phyloP scores from a whole-genome alignment of 768 basidiomycete genomes.

The Leucocoprinus leucothites region DNA sequence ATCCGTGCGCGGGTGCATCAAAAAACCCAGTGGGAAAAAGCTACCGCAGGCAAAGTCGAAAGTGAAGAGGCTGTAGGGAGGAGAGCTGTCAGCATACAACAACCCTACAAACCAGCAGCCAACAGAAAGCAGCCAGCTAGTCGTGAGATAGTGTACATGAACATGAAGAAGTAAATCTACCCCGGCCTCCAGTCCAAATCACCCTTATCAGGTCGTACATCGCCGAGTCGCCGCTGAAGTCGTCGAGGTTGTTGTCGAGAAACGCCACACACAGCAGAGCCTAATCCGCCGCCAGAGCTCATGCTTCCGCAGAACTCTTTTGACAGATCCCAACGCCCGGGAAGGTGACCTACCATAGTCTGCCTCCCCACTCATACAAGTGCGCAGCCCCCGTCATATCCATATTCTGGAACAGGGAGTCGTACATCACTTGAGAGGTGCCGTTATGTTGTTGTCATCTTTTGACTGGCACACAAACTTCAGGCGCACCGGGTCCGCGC shows the following conservation, averaged over 20 bases:
- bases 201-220: too few species aligned
- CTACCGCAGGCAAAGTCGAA: constrained; percentile 12
- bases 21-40: constrained; percentile 11
- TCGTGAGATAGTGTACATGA: too few species aligned
- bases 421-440: background rate
- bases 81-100: background rate
- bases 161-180: too few species aligned
- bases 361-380: background rate
- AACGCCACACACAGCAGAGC: background rate
- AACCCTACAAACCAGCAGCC: too few species aligned
- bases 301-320: background rate
- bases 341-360: constrained; percentile 3
- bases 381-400: background rate
- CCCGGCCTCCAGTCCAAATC: too few species aligned
- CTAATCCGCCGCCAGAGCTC: background rate
- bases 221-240: too few species aligned
- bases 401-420: constrained; percentile 3
- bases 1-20: too few species aligned
- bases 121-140: too few species aligned
- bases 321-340: constrained; percentile 5
- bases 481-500: background rate
- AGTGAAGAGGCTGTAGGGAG: background rate
- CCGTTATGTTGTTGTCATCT: background rate
- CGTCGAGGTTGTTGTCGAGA: too few species aligned
- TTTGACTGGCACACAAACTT: background rate